Evolutionary conservation across 2,329 filamentous ascomycete genomes (phyloP), one percentile per base, ranked within the genome.

Genomic region (Colletotrichum eleusines): DNA sequence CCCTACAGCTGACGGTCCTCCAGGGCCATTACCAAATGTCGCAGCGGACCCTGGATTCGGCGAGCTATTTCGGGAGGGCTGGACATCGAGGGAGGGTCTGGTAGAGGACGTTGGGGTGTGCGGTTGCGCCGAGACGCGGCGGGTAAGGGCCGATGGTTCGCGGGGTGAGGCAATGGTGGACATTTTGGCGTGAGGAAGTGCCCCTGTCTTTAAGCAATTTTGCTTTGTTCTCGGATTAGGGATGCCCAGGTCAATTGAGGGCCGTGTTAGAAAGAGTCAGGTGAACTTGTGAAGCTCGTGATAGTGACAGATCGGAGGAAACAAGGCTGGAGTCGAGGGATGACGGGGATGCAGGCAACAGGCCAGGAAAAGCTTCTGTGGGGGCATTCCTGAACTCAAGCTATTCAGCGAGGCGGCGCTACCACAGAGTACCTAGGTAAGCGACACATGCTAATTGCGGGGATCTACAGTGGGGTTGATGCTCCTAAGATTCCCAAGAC

Each of bases 101-200:
- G 88, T 87, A 42, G 94, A 96, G 48, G 91, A 92, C 8, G 91
- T 91, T 0, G 93, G 92, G 5, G 91, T 91, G 53, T 89, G 83
- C 51, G 75, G 77, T 42, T 81, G 83, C 69, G 80, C 79, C 16
- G 86, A 85, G 83, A 89, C 78, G 77, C 89, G 83, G 76, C 90
- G 84, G 81, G 88, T 79, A 85, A 90, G 51, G n/a, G n/a, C n/a
- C 83, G 91, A 76, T 51, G 85, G 82, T 50, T 91, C 89, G 69
- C 89, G 87, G 31, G 89, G 89, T 12, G 87, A 86, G 50, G 89
- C 88, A 73, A 91, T 91, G 51, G 89, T 90, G 11, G 89, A 90
- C 89, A 91, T 91, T 60, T 54, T 55, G 53, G 38, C 46, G 26
- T 2, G 12, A 54, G 14, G 26, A 26, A 28, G 8, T 42, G 35